Evolutionary conservation across 306 rosid species (phyloP).

Genomic region (Vigna reflexopilosa): DNA sequence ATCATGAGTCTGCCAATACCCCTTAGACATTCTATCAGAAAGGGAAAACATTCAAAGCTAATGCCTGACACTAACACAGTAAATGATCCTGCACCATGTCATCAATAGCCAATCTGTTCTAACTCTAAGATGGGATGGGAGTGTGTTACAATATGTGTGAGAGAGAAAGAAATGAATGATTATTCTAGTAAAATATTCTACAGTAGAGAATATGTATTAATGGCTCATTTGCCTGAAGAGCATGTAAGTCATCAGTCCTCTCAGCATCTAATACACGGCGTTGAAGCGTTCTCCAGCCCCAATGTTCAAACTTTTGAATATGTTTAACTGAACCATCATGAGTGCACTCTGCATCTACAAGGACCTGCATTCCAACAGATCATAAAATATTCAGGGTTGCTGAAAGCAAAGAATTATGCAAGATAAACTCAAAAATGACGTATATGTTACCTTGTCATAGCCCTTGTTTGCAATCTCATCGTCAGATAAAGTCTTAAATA

Average conservation of each 20-base stretch:
- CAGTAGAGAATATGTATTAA: background rate
- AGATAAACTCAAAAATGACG: slow-evolving; percentile 23
- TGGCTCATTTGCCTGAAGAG: slow-evolving; percentile 70
- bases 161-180: slow-evolving; percentile 15
- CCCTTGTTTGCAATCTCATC: slow-evolving; percentile 59
- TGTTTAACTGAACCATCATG: slow-evolving; percentile 97
- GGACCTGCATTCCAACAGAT: slow-evolving; percentile 64
- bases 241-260: slow-evolving; percentile 71
- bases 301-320: slow-evolving; percentile 85
- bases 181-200: slow-evolving; percentile 1
- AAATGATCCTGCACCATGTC: slow-evolving; percentile 12
- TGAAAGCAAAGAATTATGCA: slow-evolving; percentile 23
- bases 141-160: background rate
- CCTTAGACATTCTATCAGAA: background rate
- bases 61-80: background rate
- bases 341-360: slow-evolving; percentile 98
- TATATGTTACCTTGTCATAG: slow-evolving; percentile 75
- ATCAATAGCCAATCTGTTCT: slow-evolving; percentile 5
- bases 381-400: slow-evolving; percentile 30
- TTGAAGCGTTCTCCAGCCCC: slow-evolving; percentile 93
- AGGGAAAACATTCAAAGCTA: background rate
- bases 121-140: background rate
- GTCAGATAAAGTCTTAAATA: slow-evolving; percentile 55
- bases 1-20: background rate
- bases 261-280: slow-evolving; percentile 86